These are phyloP conservation scores for Hypholoma fasciculare DNA, from an alignment of 768 basidiomycete species.

Conservation along the genomic window DNA sequence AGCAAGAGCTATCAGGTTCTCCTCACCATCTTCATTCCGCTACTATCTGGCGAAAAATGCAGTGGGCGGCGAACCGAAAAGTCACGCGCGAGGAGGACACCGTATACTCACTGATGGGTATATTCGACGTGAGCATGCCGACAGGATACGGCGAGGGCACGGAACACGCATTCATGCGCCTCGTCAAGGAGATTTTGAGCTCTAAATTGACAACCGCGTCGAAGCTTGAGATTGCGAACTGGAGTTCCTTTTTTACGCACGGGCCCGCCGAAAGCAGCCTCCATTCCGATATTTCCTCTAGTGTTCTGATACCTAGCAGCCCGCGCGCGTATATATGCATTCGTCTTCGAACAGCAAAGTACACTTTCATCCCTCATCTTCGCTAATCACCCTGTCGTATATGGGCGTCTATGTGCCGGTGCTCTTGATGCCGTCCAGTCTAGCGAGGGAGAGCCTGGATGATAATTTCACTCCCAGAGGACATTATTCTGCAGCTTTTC, in stretches of 20 bases:
- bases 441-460: not conserved
- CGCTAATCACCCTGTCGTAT: not conserved
- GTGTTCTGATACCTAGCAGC: not conserved
- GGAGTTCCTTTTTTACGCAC: not conserved
- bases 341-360: too few relatives aligned
- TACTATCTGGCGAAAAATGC: not conserved
- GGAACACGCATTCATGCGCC: not conserved
- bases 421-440: not conserved
- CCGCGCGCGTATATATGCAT: not conserved
- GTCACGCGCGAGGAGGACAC: not conserved
- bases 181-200: not conserved
- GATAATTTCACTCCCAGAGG: not conserved
- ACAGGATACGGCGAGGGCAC: not conserved
- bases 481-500: not conserved
- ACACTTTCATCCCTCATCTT: not conserved
- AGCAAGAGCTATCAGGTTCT: not conserved
- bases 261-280: not conserved
- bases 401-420: not conserved
- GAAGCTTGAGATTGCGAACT: not conserved
- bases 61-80: slow-evolving; percentile 1
- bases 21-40: not conserved
- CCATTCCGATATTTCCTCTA: not conserved
- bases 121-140: not conserved
- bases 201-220: not conserved
- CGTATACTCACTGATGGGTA: slow-evolving; percentile 1